A percentile compares a stretch with the other conserved stretches of the same genome.
These are phyloP conservation scores for Stramenopiles sp. DNA, from an alignment of 352 stramenopile genomes.

Conservation along the genomic window DNA sequence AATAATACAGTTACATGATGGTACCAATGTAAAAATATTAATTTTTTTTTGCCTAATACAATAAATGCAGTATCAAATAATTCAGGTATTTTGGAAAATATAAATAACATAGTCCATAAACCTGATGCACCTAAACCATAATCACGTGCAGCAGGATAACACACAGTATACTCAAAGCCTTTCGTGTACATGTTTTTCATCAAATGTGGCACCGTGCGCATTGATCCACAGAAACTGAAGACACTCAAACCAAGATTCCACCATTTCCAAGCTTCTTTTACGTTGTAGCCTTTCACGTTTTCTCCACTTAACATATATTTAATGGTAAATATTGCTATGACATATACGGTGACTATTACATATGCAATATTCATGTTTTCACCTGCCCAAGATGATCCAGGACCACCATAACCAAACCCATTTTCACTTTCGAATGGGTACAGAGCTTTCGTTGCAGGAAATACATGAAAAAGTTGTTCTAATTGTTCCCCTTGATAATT, in stretches of 20 bases:
- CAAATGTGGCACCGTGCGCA: constrained; percentile 48
- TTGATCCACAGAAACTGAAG: constrained; percentile 51
- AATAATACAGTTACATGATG: constrained; percentile 91
- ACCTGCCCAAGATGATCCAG: constrained; percentile 6
- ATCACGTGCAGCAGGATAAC: constrained; percentile 35
- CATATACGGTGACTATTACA: no score
- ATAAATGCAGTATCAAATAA: constrained; percentile 90
- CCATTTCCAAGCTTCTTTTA: no score
- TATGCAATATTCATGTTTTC: no score
- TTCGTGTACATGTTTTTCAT: constrained; percentile 46
- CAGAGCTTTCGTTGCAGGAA: constrained; percentile 21
- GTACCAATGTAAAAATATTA: constrained; percentile 96
- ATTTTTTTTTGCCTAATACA: constrained; percentile 81
- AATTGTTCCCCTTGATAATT: no score
- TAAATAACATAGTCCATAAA: constrained; percentile 54
- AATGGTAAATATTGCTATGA: no score
- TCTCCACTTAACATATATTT: no score
- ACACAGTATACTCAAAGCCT: constrained; percentile 55
- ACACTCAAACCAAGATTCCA: constrained; percentile 48
- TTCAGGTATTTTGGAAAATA: constrained; percentile 71
- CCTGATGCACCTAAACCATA: constrained; percentile 42
- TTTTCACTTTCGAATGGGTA: constrained; percentile 47
- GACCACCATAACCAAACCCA: constrained; percentile 26
- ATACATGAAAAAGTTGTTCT: constrained; percentile 13
- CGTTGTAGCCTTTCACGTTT: no score